Conservation (phyloP, 192 early-diverging fungal genomes). For the Spizellomyces sp. region DNA sequence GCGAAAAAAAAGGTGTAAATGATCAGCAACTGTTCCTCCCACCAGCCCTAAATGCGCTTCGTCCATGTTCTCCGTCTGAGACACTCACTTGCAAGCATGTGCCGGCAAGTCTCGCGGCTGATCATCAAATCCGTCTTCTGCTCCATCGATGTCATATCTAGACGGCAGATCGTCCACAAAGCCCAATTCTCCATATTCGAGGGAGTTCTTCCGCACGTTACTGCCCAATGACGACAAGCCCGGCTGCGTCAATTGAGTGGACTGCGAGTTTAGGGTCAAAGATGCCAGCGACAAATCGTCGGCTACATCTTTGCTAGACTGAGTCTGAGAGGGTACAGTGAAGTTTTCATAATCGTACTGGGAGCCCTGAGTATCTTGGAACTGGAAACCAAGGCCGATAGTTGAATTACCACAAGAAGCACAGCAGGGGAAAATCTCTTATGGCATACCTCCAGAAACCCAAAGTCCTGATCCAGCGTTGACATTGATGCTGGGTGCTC, state of each 20-base stretch:
- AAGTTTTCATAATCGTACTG: conserved; percentile 71
- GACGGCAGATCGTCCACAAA: conserved; percentile 47
- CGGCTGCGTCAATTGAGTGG: conserved; percentile 34
- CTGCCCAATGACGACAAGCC: background rate
- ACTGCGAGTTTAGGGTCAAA: conserved; percentile 42
- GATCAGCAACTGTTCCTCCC: background rate
- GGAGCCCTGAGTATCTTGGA: conserved; percentile 60
- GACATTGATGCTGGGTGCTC: too few species aligned
- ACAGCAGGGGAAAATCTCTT: background rate
- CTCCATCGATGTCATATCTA: conserved; percentile 6
- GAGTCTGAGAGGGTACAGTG: conserved; percentile 48
- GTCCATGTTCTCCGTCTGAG: background rate
- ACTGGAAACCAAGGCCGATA: conserved; percentile 8
- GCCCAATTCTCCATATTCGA: conserved; percentile 53
- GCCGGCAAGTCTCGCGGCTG: conserved; percentile 61
- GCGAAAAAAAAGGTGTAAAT: background rate
- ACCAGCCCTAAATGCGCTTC: background rate
- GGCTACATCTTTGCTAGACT: conserved; percentile 46
- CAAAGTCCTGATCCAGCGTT: conserved; percentile 18
- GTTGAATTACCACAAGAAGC: background rate
- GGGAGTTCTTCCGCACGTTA: conserved; percentile 15
- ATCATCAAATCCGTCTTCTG: conserved; percentile 21
- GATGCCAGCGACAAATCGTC: conserved; percentile 52
- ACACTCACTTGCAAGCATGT: conserved; percentile 72
- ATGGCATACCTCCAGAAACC: conserved; percentile 27